phyloP scores from a whole-genome alignment of 768 basidiomycete species.

The Russula abietina region DNA sequence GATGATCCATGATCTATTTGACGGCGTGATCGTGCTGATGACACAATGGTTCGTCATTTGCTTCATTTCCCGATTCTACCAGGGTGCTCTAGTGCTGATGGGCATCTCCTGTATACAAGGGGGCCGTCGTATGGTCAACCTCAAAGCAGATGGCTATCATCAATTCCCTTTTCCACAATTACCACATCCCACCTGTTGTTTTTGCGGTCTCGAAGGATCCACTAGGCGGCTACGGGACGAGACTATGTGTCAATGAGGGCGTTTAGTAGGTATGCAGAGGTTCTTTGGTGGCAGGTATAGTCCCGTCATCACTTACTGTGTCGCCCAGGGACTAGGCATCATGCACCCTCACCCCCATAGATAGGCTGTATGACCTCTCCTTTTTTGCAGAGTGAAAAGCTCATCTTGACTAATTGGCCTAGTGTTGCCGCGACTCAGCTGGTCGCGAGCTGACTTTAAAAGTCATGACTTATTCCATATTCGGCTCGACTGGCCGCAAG shows the following conservation, averaged over 20 bases:
- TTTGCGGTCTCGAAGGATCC: slow-evolving; percentile 41
- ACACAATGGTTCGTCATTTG: too few relatives aligned
- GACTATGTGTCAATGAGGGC: slow-evolving; percentile 68
- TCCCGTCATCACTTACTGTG: neutral
- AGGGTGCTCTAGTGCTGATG: too few relatives aligned
- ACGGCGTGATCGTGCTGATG: too few relatives aligned
- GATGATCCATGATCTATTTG: too few relatives aligned
- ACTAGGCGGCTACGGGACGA: slow-evolving; percentile 37
- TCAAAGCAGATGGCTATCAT: slow-evolving; percentile 68
- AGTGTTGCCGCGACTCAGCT: too few relatives aligned
- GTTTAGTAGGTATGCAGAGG: slow-evolving; percentile 67
- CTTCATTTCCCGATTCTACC: too few relatives aligned
- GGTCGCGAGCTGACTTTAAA: too few relatives aligned
- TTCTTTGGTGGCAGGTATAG: slow-evolving; percentile 65
- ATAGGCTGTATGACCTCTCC: slow-evolving; percentile 45
- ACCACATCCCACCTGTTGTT: slow-evolving; percentile 73
- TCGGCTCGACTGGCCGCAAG: too few relatives aligned
- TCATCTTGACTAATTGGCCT: neutral
- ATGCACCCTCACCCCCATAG: slow-evolving; percentile 27
- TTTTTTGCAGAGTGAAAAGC: slow-evolving; percentile 23
- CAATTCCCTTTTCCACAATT: slow-evolving; percentile 73
- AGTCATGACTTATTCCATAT: too few relatives aligned
- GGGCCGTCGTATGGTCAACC: slow-evolving; percentile 78
- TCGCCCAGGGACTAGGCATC: too few relatives aligned
- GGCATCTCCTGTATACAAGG: too few relatives aligned